Conservation (phyloP, 1,284 basidiomycete genomes). For the Marasmius fiardii region DNA sequence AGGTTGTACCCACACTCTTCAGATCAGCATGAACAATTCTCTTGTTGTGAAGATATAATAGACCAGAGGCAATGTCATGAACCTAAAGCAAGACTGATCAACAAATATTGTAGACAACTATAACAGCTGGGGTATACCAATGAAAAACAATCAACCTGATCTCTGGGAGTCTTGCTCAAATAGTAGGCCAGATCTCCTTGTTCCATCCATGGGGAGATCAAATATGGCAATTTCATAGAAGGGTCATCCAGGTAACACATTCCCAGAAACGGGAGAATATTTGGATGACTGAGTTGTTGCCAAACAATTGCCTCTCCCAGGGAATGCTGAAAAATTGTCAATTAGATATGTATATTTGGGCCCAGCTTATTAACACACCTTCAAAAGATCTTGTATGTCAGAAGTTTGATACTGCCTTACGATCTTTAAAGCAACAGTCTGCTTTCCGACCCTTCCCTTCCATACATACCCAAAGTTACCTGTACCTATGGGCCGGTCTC, state of each 20-base stretch:
- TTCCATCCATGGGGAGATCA: constrained; percentile 27
- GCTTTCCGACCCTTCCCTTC: background rate
- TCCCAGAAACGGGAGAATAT: background rate
- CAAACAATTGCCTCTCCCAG: constrained; percentile 1
- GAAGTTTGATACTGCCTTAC: background rate
- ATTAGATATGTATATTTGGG: too few relatives aligned
- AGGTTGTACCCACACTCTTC: constrained; percentile 27
- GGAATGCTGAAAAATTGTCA: too few relatives aligned
- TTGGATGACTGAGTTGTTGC: background rate
- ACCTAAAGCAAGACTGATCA: constrained; percentile 15
- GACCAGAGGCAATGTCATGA: constrained; percentile 26
- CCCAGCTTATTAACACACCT: background rate
- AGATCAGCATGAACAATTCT: constrained; percentile 35
- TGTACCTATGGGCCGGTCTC: background rate
- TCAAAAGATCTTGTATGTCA: background rate
- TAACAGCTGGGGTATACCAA: too few relatives aligned
- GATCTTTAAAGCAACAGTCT: constrained; percentile 3
- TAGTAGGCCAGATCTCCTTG: constrained; percentile 29
- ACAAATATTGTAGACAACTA: too few relatives aligned
- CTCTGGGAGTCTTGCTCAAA: constrained; percentile 17
- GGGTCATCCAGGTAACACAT: background rate
- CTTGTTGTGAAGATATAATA: constrained; percentile 29
- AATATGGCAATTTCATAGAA: background rate
- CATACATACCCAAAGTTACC: constrained; percentile 6
- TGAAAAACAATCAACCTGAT: constrained; percentile 16